These are phyloP conservation scores for Solanum verrucosum DNA, from an alignment of 257 asterid genomes.

Conservation along the genomic window DNA sequence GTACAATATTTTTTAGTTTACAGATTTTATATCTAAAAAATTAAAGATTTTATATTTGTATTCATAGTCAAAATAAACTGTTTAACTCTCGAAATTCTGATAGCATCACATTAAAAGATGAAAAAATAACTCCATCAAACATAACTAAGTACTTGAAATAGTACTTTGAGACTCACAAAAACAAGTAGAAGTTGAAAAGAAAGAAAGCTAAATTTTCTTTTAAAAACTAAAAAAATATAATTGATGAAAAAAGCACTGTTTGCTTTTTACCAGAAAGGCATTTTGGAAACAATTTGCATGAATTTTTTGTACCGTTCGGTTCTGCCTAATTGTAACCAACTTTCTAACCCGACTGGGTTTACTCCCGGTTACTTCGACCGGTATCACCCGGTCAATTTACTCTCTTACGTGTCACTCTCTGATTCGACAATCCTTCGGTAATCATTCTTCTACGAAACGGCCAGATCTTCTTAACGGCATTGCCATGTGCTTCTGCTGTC, in stretches of 20 bases:
- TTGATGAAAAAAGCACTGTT: neutral
- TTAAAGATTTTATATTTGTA: neutral
- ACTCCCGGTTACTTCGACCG: constrained; percentile 27
- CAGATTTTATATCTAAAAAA: neutral
- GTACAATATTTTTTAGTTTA: neutral
- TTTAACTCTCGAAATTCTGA: neutral
- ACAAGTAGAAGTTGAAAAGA: neutral
- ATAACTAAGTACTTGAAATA: neutral
- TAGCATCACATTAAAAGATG: neutral
- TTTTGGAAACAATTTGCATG: neutral
- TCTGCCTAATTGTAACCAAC: neutral
- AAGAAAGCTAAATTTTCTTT: neutral
- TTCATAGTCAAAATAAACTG: neutral
- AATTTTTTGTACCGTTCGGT: neutral
- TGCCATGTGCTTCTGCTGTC: constrained; percentile 68
- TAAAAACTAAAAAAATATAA: neutral
- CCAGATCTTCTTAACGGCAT: constrained; percentile 71
- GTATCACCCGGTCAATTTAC: constrained; percentile 16
- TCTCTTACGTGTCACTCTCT: constrained; percentile 16
- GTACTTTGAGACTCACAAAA: neutral
- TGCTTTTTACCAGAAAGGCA: neutral
- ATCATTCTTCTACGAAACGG: constrained; percentile 36
- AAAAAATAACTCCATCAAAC: neutral
- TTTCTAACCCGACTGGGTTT: neutral
- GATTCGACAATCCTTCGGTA: constrained; percentile 11